Base-by-base conservation (phyloP, 73 alveolate genomes). In the Paramecium pentaurelia region DNA sequence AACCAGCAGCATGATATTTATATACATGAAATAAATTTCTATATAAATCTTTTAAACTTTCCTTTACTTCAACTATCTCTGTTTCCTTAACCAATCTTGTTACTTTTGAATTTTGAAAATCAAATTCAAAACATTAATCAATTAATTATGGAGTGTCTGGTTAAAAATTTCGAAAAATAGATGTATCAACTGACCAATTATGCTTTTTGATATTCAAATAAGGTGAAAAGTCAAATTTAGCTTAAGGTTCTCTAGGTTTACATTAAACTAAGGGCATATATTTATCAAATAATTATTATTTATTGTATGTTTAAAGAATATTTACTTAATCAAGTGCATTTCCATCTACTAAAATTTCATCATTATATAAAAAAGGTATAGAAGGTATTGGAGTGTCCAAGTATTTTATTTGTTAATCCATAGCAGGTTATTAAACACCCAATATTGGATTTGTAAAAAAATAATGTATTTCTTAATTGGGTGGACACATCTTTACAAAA, bases 401-500 rank as follows among this genome's bases (percentile, higher is more conserved):
- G 3, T 22, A 25, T 36, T 45, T 49, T 9, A 80, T 80, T 4
- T 30, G 51, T 80, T 80, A 80, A 49, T 80, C 91, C 58, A 25
- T 11, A 25, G 91, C 91, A 25, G 51, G 44, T 32, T 34, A 25
- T 80, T 45, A 49, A 25, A 80, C 58, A 32, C 91, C 91, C 20
- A 80, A 45, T 25, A 80, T 80, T 2, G 91, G 91, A 80, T 80
- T 80, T 25, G 91, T 45, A 28, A 95, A 95, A 32, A 95, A 96
- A 86, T 93, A 96, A 22, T 91, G 88, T 58, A 86, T 94, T 20
- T 92, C 77, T 5, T 34, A 36, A 8, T 95, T 94, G 0, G 99
- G 97, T 38, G 99, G 99, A 71, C 96, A 94, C 97, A 96, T 96
- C 64, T 98, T 92, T 83, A 93, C 92, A 2, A 92, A 96, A 83